phyloP scores from a whole-genome alignment of 2,329 filamentous ascomycete genomes.

The Colletotrichum lindemuthianum region DNA sequence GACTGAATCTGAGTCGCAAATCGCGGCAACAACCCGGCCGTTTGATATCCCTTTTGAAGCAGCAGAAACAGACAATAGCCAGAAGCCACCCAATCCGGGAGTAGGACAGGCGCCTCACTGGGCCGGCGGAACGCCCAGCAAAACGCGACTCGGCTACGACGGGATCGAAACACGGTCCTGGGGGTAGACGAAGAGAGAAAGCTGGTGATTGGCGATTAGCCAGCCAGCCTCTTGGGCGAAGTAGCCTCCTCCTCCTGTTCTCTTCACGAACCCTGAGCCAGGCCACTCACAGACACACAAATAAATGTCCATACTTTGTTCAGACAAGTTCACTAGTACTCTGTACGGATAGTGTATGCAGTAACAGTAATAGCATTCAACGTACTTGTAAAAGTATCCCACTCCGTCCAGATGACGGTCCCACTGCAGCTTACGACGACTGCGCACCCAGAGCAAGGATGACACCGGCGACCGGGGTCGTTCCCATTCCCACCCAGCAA shows the following conservation, averaged over 20 bases:
- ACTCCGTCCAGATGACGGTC: conserved; percentile 32
- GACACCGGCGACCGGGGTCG: not conserved
- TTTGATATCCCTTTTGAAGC: not conserved
- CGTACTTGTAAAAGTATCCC: not conserved
- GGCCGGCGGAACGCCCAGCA: conserved; percentile 9
- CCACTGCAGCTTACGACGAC: conserved; percentile 35
- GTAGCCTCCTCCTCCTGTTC: not conserved
- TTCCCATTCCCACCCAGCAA: not conserved
- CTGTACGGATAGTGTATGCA: not conserved
- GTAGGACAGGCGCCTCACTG: conserved; percentile 15
- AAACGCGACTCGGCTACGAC: conserved; percentile 21
- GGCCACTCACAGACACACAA: no score
- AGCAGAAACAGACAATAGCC: not conserved
- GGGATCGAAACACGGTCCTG: conserved; percentile 16
- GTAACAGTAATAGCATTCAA: conserved; percentile 2
- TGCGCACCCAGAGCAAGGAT: conserved; percentile 36
- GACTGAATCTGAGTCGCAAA: no score
- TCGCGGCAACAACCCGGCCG: no score
- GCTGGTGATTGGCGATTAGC: not conserved
- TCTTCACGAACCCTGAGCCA: no score
- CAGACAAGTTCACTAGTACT: not conserved
- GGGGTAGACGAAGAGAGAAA: no score
- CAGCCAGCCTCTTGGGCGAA: conserved; percentile 17
- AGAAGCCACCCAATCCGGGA: not conserved
- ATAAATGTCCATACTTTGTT: not conserved